Percentiles rank a stretch among this genome's conserved stretches.
Evolutionary conservation across 163 green algal genomes (phyloP).

Genomic region (Chlamydomonas reinhardtii): DNA sequence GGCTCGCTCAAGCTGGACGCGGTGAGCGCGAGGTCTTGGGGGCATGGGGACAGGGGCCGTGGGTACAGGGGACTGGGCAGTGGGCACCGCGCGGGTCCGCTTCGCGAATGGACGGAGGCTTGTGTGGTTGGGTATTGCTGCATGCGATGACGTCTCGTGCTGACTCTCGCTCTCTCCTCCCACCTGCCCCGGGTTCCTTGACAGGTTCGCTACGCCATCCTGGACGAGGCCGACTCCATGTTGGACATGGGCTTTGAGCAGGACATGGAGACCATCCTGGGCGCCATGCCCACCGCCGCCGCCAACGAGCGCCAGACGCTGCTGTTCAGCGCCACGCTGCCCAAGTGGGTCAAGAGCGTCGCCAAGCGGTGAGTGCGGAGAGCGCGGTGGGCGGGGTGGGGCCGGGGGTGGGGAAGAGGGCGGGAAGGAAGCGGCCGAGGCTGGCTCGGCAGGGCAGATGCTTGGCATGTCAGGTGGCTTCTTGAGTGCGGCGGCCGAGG

Average conservation of each 20-base stretch:
- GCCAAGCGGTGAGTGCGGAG: constrained; percentile 32
- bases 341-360: constrained; percentile 73
- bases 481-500: too few species aligned
- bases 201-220: constrained; percentile 88
- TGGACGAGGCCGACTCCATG: constrained; percentile 99
- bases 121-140: too few species aligned
- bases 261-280: constrained; percentile 91
- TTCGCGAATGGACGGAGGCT: too few species aligned
- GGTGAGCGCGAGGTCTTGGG: constrained; percentile 53
- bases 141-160: too few species aligned
- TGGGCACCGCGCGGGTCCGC: too few species aligned
- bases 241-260: constrained; percentile 98
- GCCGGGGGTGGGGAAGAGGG: neutral
- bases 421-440: neutral
- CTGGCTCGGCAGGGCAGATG: too few species aligned
- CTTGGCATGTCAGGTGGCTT: too few species aligned
- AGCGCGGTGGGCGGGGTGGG: neutral
- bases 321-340: constrained; percentile 98
- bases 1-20: constrained; percentile 76
- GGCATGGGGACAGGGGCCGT: neutral
- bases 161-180: too few species aligned
- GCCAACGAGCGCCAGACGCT: constrained; percentile 89
- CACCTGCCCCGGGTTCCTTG: too few species aligned
- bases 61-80: too few species aligned
- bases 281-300: constrained; percentile 12